Evolutionary conservation across 352 stramenopile species (phyloP).

Genomic region (Phytophthora brassicae): DNA sequence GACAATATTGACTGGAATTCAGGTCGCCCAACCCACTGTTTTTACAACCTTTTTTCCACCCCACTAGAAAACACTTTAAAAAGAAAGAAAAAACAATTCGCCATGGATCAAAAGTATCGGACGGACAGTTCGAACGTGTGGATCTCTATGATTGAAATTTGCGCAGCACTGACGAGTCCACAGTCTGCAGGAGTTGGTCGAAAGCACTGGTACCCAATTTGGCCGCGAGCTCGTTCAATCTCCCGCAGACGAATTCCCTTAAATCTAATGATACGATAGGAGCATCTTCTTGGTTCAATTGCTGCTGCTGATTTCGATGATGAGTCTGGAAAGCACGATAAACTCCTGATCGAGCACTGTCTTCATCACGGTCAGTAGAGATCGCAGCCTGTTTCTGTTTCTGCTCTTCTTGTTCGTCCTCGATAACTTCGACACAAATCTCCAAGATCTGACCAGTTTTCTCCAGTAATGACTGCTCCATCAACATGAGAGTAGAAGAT

Average conservation of each 20-base stretch:
- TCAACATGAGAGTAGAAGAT: constrained; percentile 42
- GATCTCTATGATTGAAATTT: constrained; percentile 49
- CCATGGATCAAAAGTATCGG: no score
- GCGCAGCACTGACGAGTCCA: constrained; percentile 59
- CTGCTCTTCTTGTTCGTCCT: constrained; percentile 55
- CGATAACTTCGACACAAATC: constrained; percentile 63
- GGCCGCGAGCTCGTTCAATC: constrained; percentile 42
- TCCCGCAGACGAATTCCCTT: constrained; percentile 40
- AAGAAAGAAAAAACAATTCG: no score
- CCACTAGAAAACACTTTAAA: no score
- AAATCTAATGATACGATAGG: constrained; percentile 46
- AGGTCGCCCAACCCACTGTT: no score
- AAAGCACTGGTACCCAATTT: constrained; percentile 49
- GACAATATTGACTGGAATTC: no score
- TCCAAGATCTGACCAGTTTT: constrained; percentile 72
- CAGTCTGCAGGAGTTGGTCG: constrained; percentile 51
- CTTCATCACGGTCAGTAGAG: constrained; percentile 10
- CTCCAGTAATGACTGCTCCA: constrained; percentile 46
- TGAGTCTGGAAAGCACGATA: constrained; percentile 60
- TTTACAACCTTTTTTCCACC: no score
- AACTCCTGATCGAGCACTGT: constrained; percentile 28
- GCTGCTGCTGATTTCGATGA: constrained; percentile 30
- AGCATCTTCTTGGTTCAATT: constrained; percentile 33
- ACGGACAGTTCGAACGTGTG: neutral
- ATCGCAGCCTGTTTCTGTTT: constrained; percentile 17